phyloP scores from a whole-genome alignment of 2,329 filamentous ascomycete genomes.

The Dothidotthia symphoricarpi region DNA sequence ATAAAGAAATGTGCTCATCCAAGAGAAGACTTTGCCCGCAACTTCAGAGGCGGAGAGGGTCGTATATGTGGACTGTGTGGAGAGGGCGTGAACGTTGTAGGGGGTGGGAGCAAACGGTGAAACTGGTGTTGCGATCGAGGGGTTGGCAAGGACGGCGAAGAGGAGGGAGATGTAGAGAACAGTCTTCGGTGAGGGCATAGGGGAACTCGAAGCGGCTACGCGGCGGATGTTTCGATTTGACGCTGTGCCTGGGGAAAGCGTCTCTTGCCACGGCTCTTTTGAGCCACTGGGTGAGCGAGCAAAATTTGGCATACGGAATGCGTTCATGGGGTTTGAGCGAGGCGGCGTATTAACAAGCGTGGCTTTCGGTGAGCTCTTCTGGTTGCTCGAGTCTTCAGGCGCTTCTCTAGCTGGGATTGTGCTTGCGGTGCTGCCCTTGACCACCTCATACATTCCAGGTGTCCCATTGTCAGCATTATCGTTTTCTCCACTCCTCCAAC shows the following conservation, averaged over 20 bases:
- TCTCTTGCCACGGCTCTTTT: conserved; percentile 28
- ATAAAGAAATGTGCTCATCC: conserved; percentile 45
- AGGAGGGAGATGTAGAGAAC: conserved; percentile 49
- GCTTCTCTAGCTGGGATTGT: background rate
- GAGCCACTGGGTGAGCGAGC: conserved; percentile 30
- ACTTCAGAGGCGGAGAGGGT: conserved; percentile 22
- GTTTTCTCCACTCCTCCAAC: conserved; percentile 21
- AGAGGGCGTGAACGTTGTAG: conserved; percentile 11
- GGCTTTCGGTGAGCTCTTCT: conserved; percentile 12
- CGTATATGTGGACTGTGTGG: too few species aligned
- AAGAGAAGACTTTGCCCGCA: conserved; percentile 47
- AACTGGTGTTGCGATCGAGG: conserved; percentile 33
- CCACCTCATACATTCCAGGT: conserved; percentile 32
- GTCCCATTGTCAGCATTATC: conserved; percentile 14
- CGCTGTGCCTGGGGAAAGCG: conserved; percentile 19
- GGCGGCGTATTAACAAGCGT: conserved; percentile 22
- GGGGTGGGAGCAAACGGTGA: conserved; percentile 25
- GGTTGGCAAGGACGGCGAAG: conserved; percentile 44
- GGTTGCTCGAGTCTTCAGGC: conserved; percentile 5
- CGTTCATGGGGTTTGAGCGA: conserved; percentile 34
- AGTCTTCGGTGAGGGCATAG: conserved; percentile 48
- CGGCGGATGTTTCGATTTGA: conserved; percentile 34
- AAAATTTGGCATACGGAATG: conserved; percentile 41
- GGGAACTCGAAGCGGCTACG: conserved; percentile 41
- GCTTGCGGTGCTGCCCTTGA: conserved; percentile 12